Evolutionary conservation across 305 asterid species (phyloP), one percentile per base, ranked within the genome.

Genomic region (Fraxinus velutina): DNA sequence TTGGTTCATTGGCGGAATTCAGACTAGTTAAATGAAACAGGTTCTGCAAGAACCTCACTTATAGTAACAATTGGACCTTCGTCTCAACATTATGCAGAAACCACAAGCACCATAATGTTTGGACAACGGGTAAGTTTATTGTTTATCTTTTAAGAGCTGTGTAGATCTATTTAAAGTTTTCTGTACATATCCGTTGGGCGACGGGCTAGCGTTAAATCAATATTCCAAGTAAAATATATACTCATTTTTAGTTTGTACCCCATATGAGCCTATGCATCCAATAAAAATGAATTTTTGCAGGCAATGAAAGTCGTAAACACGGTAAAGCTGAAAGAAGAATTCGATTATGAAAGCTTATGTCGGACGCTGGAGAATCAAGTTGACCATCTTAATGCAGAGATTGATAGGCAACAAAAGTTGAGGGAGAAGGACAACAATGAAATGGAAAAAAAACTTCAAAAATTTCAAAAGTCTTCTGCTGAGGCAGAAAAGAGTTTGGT

Each of bases 41-140:
- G 99, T 82, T 95, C 99, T 81, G 98, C 99, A 78, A 91, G 97
- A 90, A 95, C 99, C 83, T 95, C 99, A 57, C 95, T 95, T 83
- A 88, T 95, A 80, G 82, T 92, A 86, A 91, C 94, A 10, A 83
- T 95, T 29, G 98, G 99, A 30, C 97, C 99, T 70, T 95, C 98
- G 86, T 89, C 93, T 80, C 91, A 89, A 75, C 94, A 95, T 88
- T 94, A 93, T 88, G 91, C 95, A 75, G 99, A 95, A 92, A 93
- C 98, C 82, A 86, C 97, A 83, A 92, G 98, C 92, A 95, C 99
- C 62, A 81, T 95, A 79, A 89, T 93, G 95, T 95, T 95, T 86
- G 99, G 99, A 80, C 99, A 95, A 82, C 90, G 99, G 93, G 99
- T 94, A 83, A 83, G 98, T 88, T 79, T 6, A 42, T 68, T 73